These are phyloP conservation scores for Ganoderma resinaceum DNA, from an alignment of 1,284 basidiomycete genomes.

Conservation along the genomic window DNA sequence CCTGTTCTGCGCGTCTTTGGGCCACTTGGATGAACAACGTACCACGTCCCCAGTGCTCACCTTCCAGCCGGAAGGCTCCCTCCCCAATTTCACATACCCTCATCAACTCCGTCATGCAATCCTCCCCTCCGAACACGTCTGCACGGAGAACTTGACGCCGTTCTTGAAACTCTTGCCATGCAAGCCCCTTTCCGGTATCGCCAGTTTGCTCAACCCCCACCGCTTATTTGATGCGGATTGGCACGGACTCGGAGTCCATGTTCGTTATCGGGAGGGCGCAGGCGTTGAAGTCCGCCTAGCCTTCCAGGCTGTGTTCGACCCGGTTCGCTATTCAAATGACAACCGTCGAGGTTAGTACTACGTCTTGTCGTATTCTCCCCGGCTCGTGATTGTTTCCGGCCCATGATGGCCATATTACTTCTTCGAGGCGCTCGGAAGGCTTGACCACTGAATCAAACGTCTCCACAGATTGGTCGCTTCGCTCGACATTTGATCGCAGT, in stretches of 20 bases:
- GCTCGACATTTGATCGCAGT: conserved; percentile 73
- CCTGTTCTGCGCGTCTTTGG: conserved; percentile 93
- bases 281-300: conserved; percentile 75
- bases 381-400: not conserved
- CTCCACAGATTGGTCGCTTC: conserved; percentile 78
- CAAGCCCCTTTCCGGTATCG: conserved; percentile 91
- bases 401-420: not conserved
- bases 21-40: conserved; percentile 73
- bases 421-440: conserved; percentile 18
- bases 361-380: not conserved
- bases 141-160: conserved; percentile 97
- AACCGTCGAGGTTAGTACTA: conserved; percentile 61
- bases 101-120: conserved; percentile 78
- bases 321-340: conserved; percentile 62
- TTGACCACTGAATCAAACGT: conserved; percentile 11
- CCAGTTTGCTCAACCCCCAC: conserved; percentile 86
- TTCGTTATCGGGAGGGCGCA: conserved; percentile 58
- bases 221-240: conserved; percentile 87
- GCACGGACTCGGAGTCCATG: conserved; percentile 87
- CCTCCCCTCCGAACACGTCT: conserved; percentile 85
- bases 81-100: conserved; percentile 58
- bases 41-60: conserved; percentile 69
- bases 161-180: conserved; percentile 96
- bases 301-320: conserved; percentile 87
- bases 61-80: conserved; percentile 63